Conservation (phyloP, 2,329 filamentous ascomycete genomes). For the Botryotinia calthae region DNA sequence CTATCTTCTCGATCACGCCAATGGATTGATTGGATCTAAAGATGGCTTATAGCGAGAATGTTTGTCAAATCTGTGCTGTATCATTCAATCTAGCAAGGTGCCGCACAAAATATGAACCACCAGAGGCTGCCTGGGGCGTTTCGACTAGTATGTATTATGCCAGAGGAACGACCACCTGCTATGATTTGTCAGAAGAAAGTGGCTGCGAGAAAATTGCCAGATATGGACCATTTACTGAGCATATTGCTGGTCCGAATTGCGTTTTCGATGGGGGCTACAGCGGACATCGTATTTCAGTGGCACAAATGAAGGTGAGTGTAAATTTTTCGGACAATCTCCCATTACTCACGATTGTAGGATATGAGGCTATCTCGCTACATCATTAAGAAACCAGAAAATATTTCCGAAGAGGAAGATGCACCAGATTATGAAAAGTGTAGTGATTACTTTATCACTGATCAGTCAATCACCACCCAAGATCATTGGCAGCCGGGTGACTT, state of each 20-base stretch:
- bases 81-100: constrained; percentile 7
- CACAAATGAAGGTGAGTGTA: not conserved
- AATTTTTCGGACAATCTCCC: not conserved
- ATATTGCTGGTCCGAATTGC: constrained; percentile 11
- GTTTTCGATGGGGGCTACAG: not conserved
- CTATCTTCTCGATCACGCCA: not conserved
- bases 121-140: not conserved
- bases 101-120: not conserved
- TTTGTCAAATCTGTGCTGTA: not conserved
- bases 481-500: not conserved
- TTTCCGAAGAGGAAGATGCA: constrained; percentile 11
- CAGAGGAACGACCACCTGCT: not conserved
- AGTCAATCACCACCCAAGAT: constrained; percentile 9
- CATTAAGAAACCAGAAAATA: constrained; percentile 10
- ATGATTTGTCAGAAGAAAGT: not conserved
- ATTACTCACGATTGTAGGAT: not conserved
- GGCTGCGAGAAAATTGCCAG: not conserved
- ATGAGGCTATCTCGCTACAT: constrained; percentile 21
- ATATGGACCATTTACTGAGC: not conserved
- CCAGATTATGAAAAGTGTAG: constrained; percentile 19
- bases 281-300: not conserved
- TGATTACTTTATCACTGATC: constrained; percentile 21
- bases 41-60: not conserved
- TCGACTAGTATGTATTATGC: not conserved
- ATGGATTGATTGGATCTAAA: not conserved